Evolutionary conservation across 2,329 filamentous ascomycete genomes (phyloP).

Genomic region (Dothistroma septosporum): DNA sequence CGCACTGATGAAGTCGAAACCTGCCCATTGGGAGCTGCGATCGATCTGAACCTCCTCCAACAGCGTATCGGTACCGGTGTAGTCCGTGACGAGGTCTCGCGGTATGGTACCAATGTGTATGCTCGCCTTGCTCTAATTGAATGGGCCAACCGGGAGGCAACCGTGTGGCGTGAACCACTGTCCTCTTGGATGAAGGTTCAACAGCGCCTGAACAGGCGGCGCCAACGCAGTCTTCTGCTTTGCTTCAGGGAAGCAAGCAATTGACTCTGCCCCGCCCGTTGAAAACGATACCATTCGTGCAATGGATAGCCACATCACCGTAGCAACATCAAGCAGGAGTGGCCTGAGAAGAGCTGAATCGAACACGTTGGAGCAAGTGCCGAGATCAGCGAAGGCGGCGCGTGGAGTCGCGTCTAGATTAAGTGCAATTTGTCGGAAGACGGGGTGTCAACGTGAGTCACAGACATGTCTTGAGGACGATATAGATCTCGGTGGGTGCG

Average conservation of each 20-base stretch:
- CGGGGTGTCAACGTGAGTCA: no score
- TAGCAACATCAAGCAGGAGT: no score
- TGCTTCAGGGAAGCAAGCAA: neutral
- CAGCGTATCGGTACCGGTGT: neutral
- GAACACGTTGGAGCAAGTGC: no score
- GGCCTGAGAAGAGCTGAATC: no score
- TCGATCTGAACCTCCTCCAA: conserved; percentile 8
- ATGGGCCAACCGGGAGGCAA: neutral
- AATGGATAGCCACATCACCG: conserved; percentile 1
- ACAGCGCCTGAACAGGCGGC: neutral
- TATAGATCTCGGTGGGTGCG: no score
- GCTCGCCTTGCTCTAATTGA: neutral
- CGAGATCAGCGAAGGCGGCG: no score
- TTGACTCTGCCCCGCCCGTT: neutral
- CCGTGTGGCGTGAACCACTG: neutral
- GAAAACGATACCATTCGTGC: neutral
- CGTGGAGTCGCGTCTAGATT: no score
- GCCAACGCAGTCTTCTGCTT: neutral
- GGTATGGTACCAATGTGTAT: neutral
- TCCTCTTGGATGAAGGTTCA: neutral
- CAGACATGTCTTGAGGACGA: no score
- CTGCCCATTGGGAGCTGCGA: conserved; percentile 15
- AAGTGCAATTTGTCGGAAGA: no score
- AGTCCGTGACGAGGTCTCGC: neutral
- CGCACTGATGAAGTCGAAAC: conserved; percentile 15